These are phyloP conservation scores for Pyrus bretschneideri DNA, from an alignment of 306 rosid species.

Conservation along the genomic window DNA sequence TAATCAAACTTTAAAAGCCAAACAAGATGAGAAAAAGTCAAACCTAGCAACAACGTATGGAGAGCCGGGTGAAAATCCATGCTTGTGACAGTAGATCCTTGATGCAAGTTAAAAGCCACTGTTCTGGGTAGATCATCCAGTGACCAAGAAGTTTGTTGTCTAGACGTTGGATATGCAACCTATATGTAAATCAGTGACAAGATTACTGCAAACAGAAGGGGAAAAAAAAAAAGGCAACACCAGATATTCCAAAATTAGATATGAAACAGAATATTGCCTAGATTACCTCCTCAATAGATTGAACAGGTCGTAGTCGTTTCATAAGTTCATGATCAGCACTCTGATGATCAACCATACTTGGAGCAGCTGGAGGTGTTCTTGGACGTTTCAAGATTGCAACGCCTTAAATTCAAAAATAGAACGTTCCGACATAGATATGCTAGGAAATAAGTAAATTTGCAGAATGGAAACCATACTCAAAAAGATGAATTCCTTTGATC, in stretches of 20 bases:
- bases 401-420: slow-evolving; percentile 19
- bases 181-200: slow-evolving; percentile 27
- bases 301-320: slow-evolving; percentile 63
- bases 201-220: not conserved
- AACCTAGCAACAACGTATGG: slow-evolving; percentile 72
- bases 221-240: not conserved
- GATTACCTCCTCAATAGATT: slow-evolving; percentile 67
- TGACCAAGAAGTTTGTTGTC: slow-evolving; percentile 65
- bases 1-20: not conserved
- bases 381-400: slow-evolving; percentile 71
- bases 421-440: slow-evolving; percentile 6
- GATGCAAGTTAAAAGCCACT: slow-evolving; percentile 61
- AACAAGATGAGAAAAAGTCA: slow-evolving; percentile 8
- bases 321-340: slow-evolving; percentile 67
- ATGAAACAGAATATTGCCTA: slow-evolving; percentile 3
- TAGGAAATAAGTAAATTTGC: slow-evolving; percentile 3
- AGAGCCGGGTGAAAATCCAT: slow-evolving; percentile 92
- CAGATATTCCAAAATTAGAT: slow-evolving; percentile 12
- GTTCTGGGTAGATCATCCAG: slow-evolving; percentile 73
- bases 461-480: not conserved
- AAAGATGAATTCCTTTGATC: not conserved
- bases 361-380: slow-evolving; percentile 58
- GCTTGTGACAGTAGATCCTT: slow-evolving; percentile 82
- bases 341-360: slow-evolving; percentile 66
- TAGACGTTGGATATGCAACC: slow-evolving; percentile 60